Evolutionary conservation across 1,284 basidiomycete genomes (phyloP).

Genomic region (Ceratobasidium sp.): DNA sequence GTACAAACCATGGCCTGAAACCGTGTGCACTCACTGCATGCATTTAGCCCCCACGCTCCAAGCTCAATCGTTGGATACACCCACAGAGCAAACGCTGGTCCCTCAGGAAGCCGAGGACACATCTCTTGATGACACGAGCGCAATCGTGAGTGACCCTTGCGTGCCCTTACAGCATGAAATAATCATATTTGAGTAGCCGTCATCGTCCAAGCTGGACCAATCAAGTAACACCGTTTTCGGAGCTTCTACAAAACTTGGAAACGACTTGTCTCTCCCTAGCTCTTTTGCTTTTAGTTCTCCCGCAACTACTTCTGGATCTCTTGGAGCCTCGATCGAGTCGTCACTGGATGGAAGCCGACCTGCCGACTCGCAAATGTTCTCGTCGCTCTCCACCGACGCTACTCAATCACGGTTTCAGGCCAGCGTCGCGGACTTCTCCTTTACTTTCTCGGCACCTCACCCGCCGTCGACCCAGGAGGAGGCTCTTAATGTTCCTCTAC

Average conservation of each 20-base stretch:
- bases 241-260: slow-evolving; percentile 10
- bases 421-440: slow-evolving; percentile 18
- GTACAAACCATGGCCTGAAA: neutral
- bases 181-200: neutral
- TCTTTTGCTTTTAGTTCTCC: slow-evolving; percentile 34
- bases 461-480: neutral
- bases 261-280: slow-evolving; percentile 19
- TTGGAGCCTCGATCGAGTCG: slow-evolving; percentile 10
- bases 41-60: neutral
- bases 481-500: neutral
- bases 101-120: too few relatives aligned
- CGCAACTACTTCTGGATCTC: neutral
- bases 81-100: too few relatives aligned
- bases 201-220: neutral
- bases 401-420: slow-evolving; percentile 27
- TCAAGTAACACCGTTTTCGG: neutral
- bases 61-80: too few relatives aligned
- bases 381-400: slow-evolving; percentile 2
- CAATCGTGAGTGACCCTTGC: too few relatives aligned
- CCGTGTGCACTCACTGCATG: neutral
- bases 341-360: slow-evolving; percentile 30
- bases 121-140: neutral
- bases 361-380: slow-evolving; percentile 5
- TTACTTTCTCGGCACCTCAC: slow-evolving; percentile 17
- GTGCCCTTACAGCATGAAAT: neutral